Conservation (phyloP, 768 basidiomycete species). For the Scleroderma bovista region DNA sequence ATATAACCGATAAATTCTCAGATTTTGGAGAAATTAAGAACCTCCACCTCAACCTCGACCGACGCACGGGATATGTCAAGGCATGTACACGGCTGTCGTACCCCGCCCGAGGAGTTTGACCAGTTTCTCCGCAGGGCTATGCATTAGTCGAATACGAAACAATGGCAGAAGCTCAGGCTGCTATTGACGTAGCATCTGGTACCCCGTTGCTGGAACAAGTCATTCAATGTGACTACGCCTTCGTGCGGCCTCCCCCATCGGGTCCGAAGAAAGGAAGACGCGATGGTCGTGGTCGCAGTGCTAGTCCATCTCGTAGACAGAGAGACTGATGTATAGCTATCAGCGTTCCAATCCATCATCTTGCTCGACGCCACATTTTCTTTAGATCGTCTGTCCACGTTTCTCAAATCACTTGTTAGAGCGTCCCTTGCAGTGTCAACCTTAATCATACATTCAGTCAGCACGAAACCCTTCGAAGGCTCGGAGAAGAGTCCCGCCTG, state of each 20-base stretch:
- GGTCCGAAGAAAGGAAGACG: slow-evolving; percentile 77
- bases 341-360: too few relatives aligned
- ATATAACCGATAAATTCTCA: slow-evolving; percentile 91
- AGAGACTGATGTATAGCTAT: slow-evolving; percentile 5
- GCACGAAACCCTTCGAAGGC: too few relatives aligned
- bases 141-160: slow-evolving; percentile 97
- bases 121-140: slow-evolving; percentile 66
- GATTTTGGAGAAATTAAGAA: slow-evolving; percentile 99
- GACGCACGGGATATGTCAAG: slow-evolving; percentile 98
- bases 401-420: too few relatives aligned
- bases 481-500: too few relatives aligned
- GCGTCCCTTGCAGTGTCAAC: too few relatives aligned
- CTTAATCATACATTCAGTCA: too few relatives aligned
- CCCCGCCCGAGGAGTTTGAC: slow-evolving; percentile 1
- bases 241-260: slow-evolving; percentile 78
- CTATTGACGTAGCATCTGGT: slow-evolving; percentile 86
- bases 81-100: slow-evolving; percentile 36
- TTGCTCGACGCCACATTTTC: too few relatives aligned
- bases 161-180: slow-evolving; percentile 88
- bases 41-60: slow-evolving; percentile 92
- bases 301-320: slow-evolving; percentile 66
- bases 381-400: too few relatives aligned
- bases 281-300: slow-evolving; percentile 64
- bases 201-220: slow-evolving; percentile 79
- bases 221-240: slow-evolving; percentile 88